Percentiles rank a stretch among this genome's conserved stretches.
These are phyloP conservation scores for Roridomyces roridus DNA, from an alignment of 768 basidiomycete genomes.

Conservation along the genomic window DNA sequence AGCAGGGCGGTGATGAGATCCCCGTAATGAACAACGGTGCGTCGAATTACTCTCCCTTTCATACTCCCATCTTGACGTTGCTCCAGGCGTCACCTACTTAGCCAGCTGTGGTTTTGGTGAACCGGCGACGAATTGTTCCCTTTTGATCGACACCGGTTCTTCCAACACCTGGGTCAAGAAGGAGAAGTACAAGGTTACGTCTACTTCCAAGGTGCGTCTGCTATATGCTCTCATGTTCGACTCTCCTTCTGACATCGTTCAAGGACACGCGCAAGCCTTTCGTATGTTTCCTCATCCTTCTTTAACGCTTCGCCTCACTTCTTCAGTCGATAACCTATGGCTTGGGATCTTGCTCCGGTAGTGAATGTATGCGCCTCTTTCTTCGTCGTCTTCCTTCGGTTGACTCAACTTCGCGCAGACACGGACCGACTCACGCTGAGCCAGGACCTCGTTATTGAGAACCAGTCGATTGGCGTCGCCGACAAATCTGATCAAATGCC, in stretches of 20 bases:
- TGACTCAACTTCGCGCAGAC: background rate
- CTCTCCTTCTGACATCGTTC: background rate
- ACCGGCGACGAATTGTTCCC: slow-evolving; percentile 10
- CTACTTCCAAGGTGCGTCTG: slow-evolving; percentile 35
- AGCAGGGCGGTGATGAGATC: background rate
- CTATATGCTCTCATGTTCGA: background rate
- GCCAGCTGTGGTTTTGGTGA: slow-evolving; percentile 3
- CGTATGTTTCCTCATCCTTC: slow-evolving; percentile 1
- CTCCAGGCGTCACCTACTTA: slow-evolving; percentile 20
- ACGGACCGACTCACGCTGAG: slow-evolving; percentile 24
- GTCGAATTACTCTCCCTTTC: background rate
- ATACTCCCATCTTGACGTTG: too few relatives aligned
- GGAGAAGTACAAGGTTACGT: slow-evolving; percentile 40
- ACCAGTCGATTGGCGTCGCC: slow-evolving; percentile 58
- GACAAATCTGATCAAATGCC: slow-evolving; percentile 11
- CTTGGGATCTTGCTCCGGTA: slow-evolving; percentile 50
- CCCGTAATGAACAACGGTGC: slow-evolving; percentile 3
- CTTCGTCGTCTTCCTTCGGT: background rate
- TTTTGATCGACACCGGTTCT: slow-evolving; percentile 37
- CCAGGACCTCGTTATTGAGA: slow-evolving; percentile 41
- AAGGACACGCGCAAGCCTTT: slow-evolving; percentile 19
- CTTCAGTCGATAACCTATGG: slow-evolving; percentile 51
- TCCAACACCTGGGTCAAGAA: slow-evolving; percentile 56
- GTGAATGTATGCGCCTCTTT: slow-evolving; percentile 11
- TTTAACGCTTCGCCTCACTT: background rate